Evolutionary conservation across 371 early-diverging fungal species (phyloP).

Genomic region (Choanephora cucurbitarum): DNA sequence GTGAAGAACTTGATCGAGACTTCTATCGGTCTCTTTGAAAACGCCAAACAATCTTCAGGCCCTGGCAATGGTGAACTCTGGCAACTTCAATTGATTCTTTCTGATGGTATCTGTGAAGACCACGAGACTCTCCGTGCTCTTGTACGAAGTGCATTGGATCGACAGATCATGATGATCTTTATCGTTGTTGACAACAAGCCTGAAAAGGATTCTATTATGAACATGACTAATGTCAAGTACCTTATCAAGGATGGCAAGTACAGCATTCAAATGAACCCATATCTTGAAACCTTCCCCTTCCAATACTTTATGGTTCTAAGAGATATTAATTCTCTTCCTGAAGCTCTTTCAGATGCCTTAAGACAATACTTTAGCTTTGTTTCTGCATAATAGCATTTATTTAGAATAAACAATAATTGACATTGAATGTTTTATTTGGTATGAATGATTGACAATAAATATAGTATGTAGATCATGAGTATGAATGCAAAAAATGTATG

Average conservation of each 20-base stretch:
- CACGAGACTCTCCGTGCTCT: constrained; percentile 78
- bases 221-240: constrained; percentile 88
- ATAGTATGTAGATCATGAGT: too few species aligned
- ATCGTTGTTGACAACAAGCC: constrained; percentile 91
- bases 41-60: constrained; percentile 60
- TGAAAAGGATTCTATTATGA: constrained; percentile 82
- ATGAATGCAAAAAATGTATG: too few species aligned
- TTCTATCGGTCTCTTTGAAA: constrained; percentile 73
- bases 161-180: constrained; percentile 93
- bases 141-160: constrained; percentile 84
- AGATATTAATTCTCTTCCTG: constrained; percentile 87
- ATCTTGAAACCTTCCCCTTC: constrained; percentile 97
- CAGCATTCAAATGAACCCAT: constrained; percentile 77
- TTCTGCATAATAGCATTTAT: constrained; percentile 28
- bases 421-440: neutral
- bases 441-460: too few species aligned
- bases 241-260: constrained; percentile 64
- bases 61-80: constrained; percentile 74
- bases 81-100: constrained; percentile 95
- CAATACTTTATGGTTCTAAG: constrained; percentile 93
- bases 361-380: constrained; percentile 90
- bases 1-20: constrained; percentile 83
- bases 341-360: constrained; percentile 89
- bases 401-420: constrained; percentile 1
- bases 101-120: constrained; percentile 97